Base-by-base conservation (phyloP, 2,329 filamentous ascomycete genomes). In the Aphanoascus verrucosus region DNA sequence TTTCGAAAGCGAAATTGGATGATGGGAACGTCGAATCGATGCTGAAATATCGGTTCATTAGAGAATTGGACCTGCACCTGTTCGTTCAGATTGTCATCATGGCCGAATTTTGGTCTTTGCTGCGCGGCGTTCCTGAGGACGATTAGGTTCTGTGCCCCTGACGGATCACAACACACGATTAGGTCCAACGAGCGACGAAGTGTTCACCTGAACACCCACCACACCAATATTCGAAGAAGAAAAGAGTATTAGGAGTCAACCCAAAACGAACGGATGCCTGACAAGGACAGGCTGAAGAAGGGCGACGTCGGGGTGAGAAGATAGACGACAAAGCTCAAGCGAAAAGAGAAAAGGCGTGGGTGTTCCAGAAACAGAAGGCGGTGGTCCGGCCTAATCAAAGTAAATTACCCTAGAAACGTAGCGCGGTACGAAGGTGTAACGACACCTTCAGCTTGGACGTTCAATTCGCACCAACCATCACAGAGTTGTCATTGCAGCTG, bases 141-240 rank as follows among this genome's bases (percentile, higher is more conserved):
- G 6, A 12, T 52, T 15, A 31, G 31, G 32, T 52, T 45, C 40
- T 42, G 40, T 52, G 49, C 49, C 49, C 49, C 49, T 52, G 49
- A 52, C 49, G 38, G 49, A 38, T 38, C 17, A 17, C 40, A n/a
- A 31, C 44, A 34, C 49, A 28, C 23, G 35, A 46, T 51, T 7
- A 19, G 49, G 52, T 48, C 47, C 31, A 56, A 49, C 42, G 52
- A 55, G 41, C 19, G 49, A 55, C 43, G 35, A 41, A 57, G 54
- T n/a, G 17, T 19, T 17, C 42, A 34, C 34, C n/a, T 37, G 9
- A 12, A 43, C 51, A 41, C 45, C 44, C 53, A 50, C 20, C 9
- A 54, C 17, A 28, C 5, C 40, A 56, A 41, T 58, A 51, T 51
- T 49, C 41, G 44, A 56, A 46, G 53, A 55, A 54, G 59, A 49